Percentiles rank a stretch among this genome's conserved stretches.
These are phyloP conservation scores for Daedalea quercina DNA, from an alignment of 768 basidiomycete genomes.

Conservation along the genomic window DNA sequence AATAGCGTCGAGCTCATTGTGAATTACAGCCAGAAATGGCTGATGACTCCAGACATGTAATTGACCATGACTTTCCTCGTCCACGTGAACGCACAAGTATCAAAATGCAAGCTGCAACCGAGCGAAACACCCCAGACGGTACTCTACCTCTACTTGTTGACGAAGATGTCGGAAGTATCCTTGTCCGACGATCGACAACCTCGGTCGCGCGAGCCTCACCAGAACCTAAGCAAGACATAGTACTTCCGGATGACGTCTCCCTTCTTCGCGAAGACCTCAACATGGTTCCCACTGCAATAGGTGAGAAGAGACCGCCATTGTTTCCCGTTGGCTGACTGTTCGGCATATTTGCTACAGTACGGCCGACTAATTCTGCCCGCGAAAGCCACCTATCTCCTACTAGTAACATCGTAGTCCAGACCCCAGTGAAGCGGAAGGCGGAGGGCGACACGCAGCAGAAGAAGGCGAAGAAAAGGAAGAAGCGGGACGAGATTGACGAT, in stretches of 20 bases:
- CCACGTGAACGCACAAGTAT: too few species aligned
- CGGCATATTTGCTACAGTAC: too few species aligned
- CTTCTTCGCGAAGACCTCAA: too few species aligned
- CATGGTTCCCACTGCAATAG: too few species aligned
- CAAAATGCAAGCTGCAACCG: too few species aligned
- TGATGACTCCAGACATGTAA: background rate
- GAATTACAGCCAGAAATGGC: background rate
- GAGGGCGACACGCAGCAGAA: slow-evolving; percentile 15
- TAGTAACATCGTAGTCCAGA: background rate
- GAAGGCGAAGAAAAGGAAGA: slow-evolving; percentile 29
- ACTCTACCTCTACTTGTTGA: background rate
- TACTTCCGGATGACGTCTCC: too few species aligned
- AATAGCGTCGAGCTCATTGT: background rate
- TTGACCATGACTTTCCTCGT: too few species aligned
- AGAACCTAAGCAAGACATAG: too few species aligned
- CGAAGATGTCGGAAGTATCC: background rate
- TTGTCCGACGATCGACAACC: background rate
- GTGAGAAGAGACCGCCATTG: too few species aligned
- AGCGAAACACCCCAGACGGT: background rate
- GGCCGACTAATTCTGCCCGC: background rate
- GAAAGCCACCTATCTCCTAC: background rate
- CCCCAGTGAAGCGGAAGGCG: slow-evolving; percentile 10
- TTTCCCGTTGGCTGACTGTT: too few species aligned
- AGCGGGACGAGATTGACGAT: slow-evolving; percentile 59
- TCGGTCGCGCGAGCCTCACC: background rate